phyloP scores from a whole-genome alignment of 225 moss, liverwort and hornwort species.

The Neckera pumila region DNA sequence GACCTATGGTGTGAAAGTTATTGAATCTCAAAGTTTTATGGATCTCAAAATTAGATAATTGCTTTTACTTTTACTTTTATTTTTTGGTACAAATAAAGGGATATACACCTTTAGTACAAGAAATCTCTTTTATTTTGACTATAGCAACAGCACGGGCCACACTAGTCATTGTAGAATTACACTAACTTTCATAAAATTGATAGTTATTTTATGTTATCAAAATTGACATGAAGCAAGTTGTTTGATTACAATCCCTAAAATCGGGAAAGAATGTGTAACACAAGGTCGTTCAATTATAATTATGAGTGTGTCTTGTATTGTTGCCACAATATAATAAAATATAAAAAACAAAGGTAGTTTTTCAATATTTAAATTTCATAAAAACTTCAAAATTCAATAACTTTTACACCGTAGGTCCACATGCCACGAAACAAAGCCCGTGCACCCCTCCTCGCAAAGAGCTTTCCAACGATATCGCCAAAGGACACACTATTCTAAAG shows the following conservation, averaged over 20 bases:
- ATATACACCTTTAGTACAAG: too few species aligned
- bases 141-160: too few species aligned
- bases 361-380: too few species aligned
- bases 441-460: background rate
- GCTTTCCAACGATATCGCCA: accelerated
- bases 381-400: background rate
- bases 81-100: too few species aligned
- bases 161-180: too few species aligned
- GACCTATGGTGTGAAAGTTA: too few species aligned
- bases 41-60: too few species aligned
- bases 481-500: accelerated
- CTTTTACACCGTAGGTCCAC: accelerated
- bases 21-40: too few species aligned
- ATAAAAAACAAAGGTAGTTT: too few species aligned
- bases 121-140: too few species aligned
- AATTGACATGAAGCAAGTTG: background rate
- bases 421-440: background rate
- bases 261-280: accelerated
- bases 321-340: background rate
- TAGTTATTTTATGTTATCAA: background rate
- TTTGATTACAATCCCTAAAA: background rate
- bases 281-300: accelerated
- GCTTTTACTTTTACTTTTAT: too few species aligned
- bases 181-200: background rate
- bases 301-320: accelerated